A percentile compares a stretch with the other conserved stretches of the same genome.
Conservation (phyloP, 768 basidiomycete species). For the Leccinellum luteum region DNA sequence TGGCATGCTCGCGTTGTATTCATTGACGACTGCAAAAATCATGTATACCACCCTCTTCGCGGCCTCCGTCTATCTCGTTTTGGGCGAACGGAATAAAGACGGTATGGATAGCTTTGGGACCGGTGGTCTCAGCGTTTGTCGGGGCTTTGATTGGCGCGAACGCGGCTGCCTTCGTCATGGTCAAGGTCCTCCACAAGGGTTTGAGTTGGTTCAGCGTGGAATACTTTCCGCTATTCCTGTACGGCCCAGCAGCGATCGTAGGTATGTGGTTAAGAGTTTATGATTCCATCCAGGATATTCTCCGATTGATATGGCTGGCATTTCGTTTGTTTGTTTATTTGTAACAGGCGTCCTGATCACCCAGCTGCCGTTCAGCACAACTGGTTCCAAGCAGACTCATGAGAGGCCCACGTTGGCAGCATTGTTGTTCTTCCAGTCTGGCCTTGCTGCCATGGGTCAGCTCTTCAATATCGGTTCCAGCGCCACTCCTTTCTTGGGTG, state of each 20-base stretch:
- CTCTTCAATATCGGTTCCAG: conserved; percentile 70
- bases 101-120: conserved; percentile 41
- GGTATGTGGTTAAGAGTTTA: conserved; percentile 43
- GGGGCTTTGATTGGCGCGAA: conserved; percentile 68
- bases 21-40: conserved; percentile 65
- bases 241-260: conserved; percentile 69
- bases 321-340: background rate
- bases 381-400: conserved; percentile 28
- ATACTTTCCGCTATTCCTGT: conserved; percentile 61
- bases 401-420: conserved; percentile 66
- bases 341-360: conserved; percentile 59
- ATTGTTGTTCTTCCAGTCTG: conserved; percentile 57
- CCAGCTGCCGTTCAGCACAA: conserved; percentile 51
- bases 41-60: conserved; percentile 55
- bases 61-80: conserved; percentile 46
- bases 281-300: no score
- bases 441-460: conserved; percentile 59
- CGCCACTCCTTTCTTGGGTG: conserved; percentile 66
- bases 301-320: background rate
- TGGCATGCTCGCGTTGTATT: conserved; percentile 69
- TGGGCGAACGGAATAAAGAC: conserved; percentile 29
- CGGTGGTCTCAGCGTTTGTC: conserved; percentile 48
- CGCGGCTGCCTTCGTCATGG: conserved; percentile 67
- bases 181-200: conserved; percentile 53
- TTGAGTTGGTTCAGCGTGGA: conserved; percentile 88